Base-by-base conservation (phyloP, 495 filamentous ascomycete genomes). In the Diplogelasinospora grovesii region DNA sequence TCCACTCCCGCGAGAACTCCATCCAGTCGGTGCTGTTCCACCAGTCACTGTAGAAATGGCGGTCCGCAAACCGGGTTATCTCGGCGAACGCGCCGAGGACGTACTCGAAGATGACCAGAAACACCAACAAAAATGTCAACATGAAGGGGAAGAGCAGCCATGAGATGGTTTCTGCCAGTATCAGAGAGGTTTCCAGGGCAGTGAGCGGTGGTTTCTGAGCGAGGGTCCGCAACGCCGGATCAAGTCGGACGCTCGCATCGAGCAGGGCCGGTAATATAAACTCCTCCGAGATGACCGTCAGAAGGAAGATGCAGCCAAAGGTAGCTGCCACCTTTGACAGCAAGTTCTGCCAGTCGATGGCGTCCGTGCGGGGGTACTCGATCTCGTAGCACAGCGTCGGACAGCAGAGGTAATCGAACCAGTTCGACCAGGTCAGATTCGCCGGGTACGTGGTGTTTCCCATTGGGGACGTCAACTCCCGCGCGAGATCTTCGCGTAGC, bases 31-130 rank as follows among this genome's bases (percentile, higher is more conserved):
- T 81, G 39, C 68, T 75, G 63, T 86, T 86, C 89, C 90, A 97
- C 90, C 90, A 97, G 69, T 97, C 90, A 19, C 83, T 82, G 63
- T 96, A 97, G 64, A 97, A 97, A 59, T 92, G 88, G 8, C 90
- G 78, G 60, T 97, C 90, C 15, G 84, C 90, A 52, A 97, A 97
- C 39, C 84, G 79, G 14, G 92, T 96, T 44, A 96, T 81, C 61
- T 97, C 92, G 8, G 88, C 92, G 53, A 93, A 96, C 24, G 89
- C 89, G 35, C 92, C 92, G 18, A 96, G 76, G 2, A 95, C 73
- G 56, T 97, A 98, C 59, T 98, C 92, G 61, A 98, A 98, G 53
- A 97, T 92, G 50, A 95, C 87, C 36, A 94, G 78, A 70, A 98
- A 98, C 9, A 96, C 85, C 9, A 98, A 77, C 15, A 98, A 64